Percentiles rank a stretch among this genome's conserved stretches.
phyloP scores from a whole-genome alignment of 768 basidiomycete species.

The Gloeostereum incarnatum region DNA sequence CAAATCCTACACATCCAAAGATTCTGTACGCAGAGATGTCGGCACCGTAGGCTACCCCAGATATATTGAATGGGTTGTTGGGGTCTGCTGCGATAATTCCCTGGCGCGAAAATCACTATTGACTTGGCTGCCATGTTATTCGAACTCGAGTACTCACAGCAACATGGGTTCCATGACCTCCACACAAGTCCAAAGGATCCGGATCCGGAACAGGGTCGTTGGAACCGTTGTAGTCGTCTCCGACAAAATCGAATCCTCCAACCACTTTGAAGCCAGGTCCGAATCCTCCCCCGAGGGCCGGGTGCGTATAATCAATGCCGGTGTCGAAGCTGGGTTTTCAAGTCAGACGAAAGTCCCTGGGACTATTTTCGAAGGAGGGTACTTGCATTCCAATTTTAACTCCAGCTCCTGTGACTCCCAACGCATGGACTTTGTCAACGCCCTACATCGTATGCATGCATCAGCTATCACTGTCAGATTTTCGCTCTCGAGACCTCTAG shows the following conservation, averaged over 20 bases:
- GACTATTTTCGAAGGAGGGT: no score
- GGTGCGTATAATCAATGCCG: slow-evolving; percentile 46
- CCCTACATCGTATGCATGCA: no score
- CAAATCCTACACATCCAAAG: slow-evolving; percentile 47
- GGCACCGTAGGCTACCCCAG: slow-evolving; percentile 59
- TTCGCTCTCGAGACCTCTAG: no score
- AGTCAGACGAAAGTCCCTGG: no score
- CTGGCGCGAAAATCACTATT: slow-evolving; percentile 15
- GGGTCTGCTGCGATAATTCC: slow-evolving; percentile 59
- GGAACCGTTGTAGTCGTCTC: no score
- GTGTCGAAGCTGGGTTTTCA: no score
- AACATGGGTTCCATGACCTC: slow-evolving; percentile 49
- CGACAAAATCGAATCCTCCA: slow-evolving; percentile 51
- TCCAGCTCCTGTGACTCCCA: slow-evolving; percentile 52
- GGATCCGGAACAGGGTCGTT: slow-evolving; percentile 42
- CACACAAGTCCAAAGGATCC: slow-evolving; percentile 45
- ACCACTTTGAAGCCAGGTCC: slow-evolving; percentile 23
- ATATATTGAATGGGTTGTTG: slow-evolving; percentile 53
- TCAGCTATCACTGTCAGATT: no score
- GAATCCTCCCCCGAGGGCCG: slow-evolving; percentile 42
- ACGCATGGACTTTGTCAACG: slow-evolving; percentile 55
- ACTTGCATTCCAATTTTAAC: slow-evolving; percentile 66
- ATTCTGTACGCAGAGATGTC: slow-evolving; percentile 46
- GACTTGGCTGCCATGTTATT: slow-evolving; percentile 4
- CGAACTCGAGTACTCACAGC: no score